Evolutionary conservation across 2,329 filamentous ascomycete genomes (phyloP).

Genomic region (Amesomyces nigricolor): DNA sequence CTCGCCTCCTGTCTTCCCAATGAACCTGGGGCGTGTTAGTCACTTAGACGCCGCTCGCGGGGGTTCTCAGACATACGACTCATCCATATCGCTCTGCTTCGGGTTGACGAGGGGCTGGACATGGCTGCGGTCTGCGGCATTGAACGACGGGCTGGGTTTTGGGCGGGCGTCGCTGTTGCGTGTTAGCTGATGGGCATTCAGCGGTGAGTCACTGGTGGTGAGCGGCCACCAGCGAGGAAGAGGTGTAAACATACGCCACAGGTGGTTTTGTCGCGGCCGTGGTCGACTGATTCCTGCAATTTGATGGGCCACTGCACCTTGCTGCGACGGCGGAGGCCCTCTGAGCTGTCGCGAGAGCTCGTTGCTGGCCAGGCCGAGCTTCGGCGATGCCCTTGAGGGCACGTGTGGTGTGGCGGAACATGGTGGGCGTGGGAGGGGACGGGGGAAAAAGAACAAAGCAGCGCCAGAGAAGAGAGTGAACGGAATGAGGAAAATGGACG

Average conservation of each 20-base stretch:
- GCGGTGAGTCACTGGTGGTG: constrained; percentile 26
- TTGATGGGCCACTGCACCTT: constrained; percentile 37
- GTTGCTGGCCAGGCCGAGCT: constrained; percentile 34
- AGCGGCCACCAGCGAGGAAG: background rate
- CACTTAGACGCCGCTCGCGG: background rate
- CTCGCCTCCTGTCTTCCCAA: constrained; percentile 90
- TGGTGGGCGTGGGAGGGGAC: constrained; percentile 28
- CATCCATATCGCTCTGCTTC: constrained; percentile 62
- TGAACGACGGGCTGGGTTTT: constrained; percentile 58
- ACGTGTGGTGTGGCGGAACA: constrained; percentile 46
- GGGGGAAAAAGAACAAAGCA: constrained; percentile 13
- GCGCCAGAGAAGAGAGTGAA: constrained; percentile 2
- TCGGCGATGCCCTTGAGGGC: constrained; percentile 42
- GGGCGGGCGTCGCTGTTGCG: constrained; percentile 48
- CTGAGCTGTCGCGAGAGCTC: constrained; percentile 38
- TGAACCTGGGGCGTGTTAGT: constrained; percentile 55
- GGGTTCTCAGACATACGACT: constrained; percentile 57
- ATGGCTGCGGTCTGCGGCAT: constrained; percentile 49
- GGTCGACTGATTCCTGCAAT: constrained; percentile 46
- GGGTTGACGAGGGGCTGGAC: constrained; percentile 63
- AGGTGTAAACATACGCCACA: constrained; percentile 45
- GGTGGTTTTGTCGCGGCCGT: constrained; percentile 43
- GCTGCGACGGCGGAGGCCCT: constrained; percentile 33
- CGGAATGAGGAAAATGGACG: constrained; percentile 4
- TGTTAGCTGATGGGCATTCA: constrained; percentile 23